Conservation (phyloP, 1,284 basidiomycete genomes). For the Testicularia cyperi region DNA sequence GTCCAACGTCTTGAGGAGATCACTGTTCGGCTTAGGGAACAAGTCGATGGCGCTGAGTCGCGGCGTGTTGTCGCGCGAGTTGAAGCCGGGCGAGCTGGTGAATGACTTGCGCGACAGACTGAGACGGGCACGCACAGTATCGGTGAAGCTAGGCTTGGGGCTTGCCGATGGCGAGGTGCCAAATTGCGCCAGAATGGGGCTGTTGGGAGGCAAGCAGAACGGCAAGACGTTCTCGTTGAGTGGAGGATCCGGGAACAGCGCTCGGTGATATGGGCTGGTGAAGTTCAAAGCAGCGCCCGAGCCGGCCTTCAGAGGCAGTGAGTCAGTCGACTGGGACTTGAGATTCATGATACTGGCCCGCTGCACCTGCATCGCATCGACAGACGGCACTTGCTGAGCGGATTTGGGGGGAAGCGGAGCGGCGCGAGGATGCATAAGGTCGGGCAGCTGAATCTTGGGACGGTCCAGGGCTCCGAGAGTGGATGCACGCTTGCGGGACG, state of each 20-base stretch:
- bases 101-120: constrained; percentile 34
- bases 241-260: constrained; percentile 29
- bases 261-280: constrained; percentile 31
- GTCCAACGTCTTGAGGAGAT: not conserved
- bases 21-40: constrained; percentile 19
- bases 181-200: constrained; percentile 26
- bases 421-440: constrained; percentile 28
- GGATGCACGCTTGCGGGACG: constrained; percentile 19
- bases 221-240: constrained; percentile 18
- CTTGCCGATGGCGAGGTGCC: constrained; percentile 17
- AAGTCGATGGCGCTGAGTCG: constrained; percentile 18
- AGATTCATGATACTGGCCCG: constrained; percentile 11
- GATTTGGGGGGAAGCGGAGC: constrained; percentile 28
- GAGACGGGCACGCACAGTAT: constrained; percentile 24
- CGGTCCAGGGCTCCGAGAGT: constrained; percentile 27
- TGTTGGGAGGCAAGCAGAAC: constrained; percentile 27
- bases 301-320: constrained; percentile 10
- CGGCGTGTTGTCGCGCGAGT: constrained; percentile 20
- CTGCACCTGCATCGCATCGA: constrained; percentile 8
- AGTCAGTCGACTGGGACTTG: constrained; percentile 27
- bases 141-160: constrained; percentile 23
- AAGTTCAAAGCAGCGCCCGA: constrained; percentile 22
- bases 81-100: constrained; percentile 21
- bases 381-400: too few relatives aligned
- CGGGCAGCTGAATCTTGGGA: constrained; percentile 17